phyloP scores from a whole-genome alignment of 805 yeast species.

The Saccharomyces paradoxus region DNA sequence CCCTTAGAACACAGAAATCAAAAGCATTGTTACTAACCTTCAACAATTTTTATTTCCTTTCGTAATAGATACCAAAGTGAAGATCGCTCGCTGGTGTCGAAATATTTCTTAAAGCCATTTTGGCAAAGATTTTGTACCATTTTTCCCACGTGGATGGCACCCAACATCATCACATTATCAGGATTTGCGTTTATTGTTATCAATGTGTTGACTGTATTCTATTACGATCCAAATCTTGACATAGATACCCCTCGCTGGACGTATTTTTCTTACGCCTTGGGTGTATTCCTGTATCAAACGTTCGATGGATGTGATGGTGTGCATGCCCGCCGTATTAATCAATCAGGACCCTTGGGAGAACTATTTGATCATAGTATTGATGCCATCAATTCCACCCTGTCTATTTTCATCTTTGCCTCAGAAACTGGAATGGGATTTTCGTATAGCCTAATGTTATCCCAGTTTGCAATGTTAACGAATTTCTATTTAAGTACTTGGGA shows the following conservation, averaged over 20 bases:
- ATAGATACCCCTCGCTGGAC: conserved; percentile 64
- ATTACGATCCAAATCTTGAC: conserved; percentile 61
- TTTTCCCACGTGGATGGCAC: conserved; percentile 85
- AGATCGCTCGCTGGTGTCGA: conserved; percentile 73
- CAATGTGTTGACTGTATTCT: conserved; percentile 57
- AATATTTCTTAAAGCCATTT: conserved; percentile 69
- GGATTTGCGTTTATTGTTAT: conserved; percentile 67
- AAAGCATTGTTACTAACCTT: neutral
- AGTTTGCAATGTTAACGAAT: conserved; percentile 68
- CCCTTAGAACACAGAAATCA: neutral
- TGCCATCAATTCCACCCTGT: conserved; percentile 71
- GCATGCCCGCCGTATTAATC: conserved; percentile 94
- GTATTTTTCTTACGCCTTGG: conserved; percentile 67
- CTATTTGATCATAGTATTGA: conserved; percentile 84
- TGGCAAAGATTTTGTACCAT: conserved; percentile 64
- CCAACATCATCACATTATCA: conserved; percentile 78
- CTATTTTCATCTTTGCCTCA: conserved; percentile 63
- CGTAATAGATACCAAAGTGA: conserved; percentile 53
- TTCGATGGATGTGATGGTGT: conserved; percentile 95
- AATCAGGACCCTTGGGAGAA: conserved; percentile 90
- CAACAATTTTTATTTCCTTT: neutral
- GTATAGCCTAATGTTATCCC: conserved; percentile 50
- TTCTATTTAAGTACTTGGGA: conserved; percentile 93
- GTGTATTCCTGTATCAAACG: conserved; percentile 84
- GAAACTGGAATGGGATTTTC: conserved; percentile 72